Percentiles rank a stretch among this genome's conserved stretches.
These are phyloP conservation scores for Cercospora sp. DNA, from an alignment of 2,329 filamentous ascomycete species.

Conservation along the genomic window DNA sequence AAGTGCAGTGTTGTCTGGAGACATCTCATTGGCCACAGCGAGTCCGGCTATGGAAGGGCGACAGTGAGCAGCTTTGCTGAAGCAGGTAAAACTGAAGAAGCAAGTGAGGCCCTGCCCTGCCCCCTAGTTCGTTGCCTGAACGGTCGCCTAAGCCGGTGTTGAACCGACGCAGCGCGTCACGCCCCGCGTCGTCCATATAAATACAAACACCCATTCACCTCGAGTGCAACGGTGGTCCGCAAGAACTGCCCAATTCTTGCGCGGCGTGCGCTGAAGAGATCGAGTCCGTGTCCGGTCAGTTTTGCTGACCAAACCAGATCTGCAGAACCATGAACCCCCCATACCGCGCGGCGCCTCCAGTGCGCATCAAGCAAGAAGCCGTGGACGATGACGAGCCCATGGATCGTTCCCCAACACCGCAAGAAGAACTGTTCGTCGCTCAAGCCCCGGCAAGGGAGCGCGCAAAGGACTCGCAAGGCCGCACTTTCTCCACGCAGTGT, in stretches of 20 bases:
- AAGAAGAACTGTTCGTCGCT: not conserved
- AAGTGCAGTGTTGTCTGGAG: not conserved
- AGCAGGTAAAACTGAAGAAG: not conserved
- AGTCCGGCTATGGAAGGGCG: not conserved
- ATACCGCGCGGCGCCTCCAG: not conserved
- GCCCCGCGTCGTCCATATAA: constrained; percentile 3
- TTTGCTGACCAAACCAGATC: not conserved
- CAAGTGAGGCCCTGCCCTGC: not conserved
- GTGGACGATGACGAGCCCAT: not conserved
- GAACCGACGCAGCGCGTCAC: not conserved
- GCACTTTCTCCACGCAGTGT: constrained; percentile 11
- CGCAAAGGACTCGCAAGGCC: constrained; percentile 13
- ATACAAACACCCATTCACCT: not conserved
- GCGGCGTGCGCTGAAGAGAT: not conserved
- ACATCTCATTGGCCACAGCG: not conserved
- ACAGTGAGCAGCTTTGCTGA: not conserved
- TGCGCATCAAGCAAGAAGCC: constrained; percentile 11
- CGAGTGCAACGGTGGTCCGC: not conserved
- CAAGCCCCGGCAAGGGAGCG: not conserved
- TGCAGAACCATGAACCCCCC: not conserved
- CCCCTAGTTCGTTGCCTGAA: not conserved
- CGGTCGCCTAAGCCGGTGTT: not conserved
- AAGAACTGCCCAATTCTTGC: not conserved
- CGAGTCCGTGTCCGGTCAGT: not conserved
- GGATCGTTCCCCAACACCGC: not conserved